Conservation (phyloP, 1,139 yeast species). For the Kodamaea suecica region DNA sequence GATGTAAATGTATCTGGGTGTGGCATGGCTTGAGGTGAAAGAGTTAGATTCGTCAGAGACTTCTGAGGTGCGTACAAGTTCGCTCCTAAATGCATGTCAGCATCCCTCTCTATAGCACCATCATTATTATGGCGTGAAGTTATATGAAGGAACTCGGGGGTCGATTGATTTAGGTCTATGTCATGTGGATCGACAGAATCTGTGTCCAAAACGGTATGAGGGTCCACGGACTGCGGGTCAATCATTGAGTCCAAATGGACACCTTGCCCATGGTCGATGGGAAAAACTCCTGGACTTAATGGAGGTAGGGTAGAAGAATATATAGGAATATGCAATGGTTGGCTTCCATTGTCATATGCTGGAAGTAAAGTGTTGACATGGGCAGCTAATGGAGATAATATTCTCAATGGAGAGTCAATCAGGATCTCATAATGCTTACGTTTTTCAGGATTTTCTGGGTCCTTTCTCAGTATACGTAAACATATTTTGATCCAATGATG, state of each 20-base stretch:
- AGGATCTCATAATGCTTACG: constrained; percentile 88
- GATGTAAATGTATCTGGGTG: constrained; percentile 37
- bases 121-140: constrained; percentile 26
- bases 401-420: constrained; percentile 86
- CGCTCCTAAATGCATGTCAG: constrained; percentile 50
- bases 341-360: constrained; percentile 38
- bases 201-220: background rate
- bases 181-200: background rate
- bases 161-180: constrained; percentile 8
- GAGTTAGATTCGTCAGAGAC: constrained; percentile 18
- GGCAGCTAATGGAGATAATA: constrained; percentile 62
- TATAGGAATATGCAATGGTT: constrained; percentile 17
- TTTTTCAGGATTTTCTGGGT: constrained; percentile 53
- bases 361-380: constrained; percentile 72
- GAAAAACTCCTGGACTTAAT: constrained; percentile 54
- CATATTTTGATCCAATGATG: constrained; percentile 95
- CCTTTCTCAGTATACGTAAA: constrained; percentile 65
- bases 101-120: constrained; percentile 41
- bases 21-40: constrained; percentile 62
- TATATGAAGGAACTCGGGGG: constrained; percentile 27
- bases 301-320: constrained; percentile 33
- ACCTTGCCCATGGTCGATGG: constrained; percentile 33
- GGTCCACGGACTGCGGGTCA: constrained; percentile 7
- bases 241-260: constrained; percentile 17
- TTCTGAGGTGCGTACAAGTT: constrained; percentile 62